Evolutionary conservation across 306 rosid genomes (phyloP), one percentile per base, ranked within the genome.

Genomic region (Dryas octopetala): DNA sequence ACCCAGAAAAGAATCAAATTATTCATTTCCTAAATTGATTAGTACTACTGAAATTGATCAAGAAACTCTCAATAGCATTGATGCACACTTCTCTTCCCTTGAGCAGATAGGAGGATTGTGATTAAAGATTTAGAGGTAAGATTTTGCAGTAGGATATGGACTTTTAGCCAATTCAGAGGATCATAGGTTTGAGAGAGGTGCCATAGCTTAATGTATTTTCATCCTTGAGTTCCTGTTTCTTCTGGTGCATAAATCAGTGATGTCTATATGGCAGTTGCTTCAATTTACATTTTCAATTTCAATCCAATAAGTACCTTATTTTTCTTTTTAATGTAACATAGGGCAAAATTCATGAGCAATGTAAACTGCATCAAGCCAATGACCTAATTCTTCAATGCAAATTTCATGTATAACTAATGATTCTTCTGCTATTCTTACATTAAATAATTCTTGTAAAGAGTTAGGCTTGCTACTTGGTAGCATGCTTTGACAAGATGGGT

Each of bases 11-110:
- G 91, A 69, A 71, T 74, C 52, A 28, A 84, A 75, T 68, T 85
- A 65, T 84, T 85, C 83, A 50, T 73, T 78, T 62, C 89, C 91
- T 16, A 89, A 73, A 75, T 60, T 74, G 75, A 45, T 87, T 75
- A 78, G 48, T 48, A 45, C 79, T 9, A 66, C 78, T 10, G 88
- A 83, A 76, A 79, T 92, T 70, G 88, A 88, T 84, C 89, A 84
- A 80, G 88, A 88, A 79, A 86, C 89, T 82, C 89, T 95, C 52
- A 69, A 62, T 66, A 80, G 53, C 70, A 74, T 96, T 5, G 89
- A 89, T 78, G 84, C 81, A 12, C 90, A 96, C 77, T 92, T 96
- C 74, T 73, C 88, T 66, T 84, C 92, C 65, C 74, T 91, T 15
- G 88, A 88, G 78, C 86, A 83, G 73, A 84, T 95, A 70, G 90